Base-by-base conservation (phyloP, 352 stramenopile genomes). In the Phytophthora ohioensis region DNA sequence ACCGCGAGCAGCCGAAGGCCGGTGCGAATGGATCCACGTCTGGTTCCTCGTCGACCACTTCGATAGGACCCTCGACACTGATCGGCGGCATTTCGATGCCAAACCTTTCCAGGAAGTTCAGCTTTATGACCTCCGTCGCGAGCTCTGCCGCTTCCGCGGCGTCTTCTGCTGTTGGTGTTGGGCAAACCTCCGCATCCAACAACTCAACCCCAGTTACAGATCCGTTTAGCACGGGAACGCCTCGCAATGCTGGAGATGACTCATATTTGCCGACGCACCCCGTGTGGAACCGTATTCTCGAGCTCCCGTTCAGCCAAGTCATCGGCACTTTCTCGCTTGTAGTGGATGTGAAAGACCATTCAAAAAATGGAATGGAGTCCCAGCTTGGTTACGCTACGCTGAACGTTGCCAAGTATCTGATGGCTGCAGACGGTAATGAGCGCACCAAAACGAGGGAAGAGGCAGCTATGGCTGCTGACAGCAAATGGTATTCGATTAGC, bases 361-460 rank as follows among this genome's bases (percentile, higher is more conserved):
- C 54, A 2, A 82, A 81, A 64, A 83, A 78, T 43, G 71, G 71
- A 8, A 58, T 65, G 0, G 79, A 87, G 21, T 75, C 65, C 0
- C 88, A 93, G 55, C 72, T 91, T 32, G 85, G 85, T 2, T 80
- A 88, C n/a, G 79, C 82, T 21, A 87, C 82, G 12, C 57, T 94
- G 5, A 96, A 96, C 46, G 82, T 96, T 36, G 85, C 88, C 30
- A 93, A 92, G 68, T 94, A 94, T 64, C 78, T 96, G 51, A 94
- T 94, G 85, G 90, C 86, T 65, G 47, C 56, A 73, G 87, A 76
- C 65, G 57, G 39, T 11, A 73, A 34, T 41, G 74, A 80, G 31
- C 74, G 74, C 9, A 76, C 66, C 5, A 79, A 77, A 8, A 70
- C 69, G 42, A 67, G 91, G 41, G 89, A 96, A 69, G 86, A 96